Conservation (phyloP, 768 basidiomycete species). For the Mycena kentingensis region DNA sequence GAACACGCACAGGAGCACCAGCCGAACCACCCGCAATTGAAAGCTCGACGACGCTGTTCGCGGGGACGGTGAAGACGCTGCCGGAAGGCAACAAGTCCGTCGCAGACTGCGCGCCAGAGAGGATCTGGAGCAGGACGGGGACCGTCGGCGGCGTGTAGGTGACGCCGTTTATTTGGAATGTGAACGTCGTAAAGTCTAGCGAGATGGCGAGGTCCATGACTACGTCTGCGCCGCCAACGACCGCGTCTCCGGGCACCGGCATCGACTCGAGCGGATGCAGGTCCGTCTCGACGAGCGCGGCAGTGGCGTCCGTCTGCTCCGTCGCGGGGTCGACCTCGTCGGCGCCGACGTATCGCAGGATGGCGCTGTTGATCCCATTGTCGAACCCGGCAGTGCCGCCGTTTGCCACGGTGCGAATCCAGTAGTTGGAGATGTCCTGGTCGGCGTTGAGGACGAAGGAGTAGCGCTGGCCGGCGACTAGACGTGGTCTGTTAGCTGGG, state of each 20-base stretch:
- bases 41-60: slow-evolving; percentile 48
- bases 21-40: slow-evolving; percentile 38
- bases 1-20: too few species aligned
- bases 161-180: background rate
- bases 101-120: slow-evolving; percentile 44
- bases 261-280: slow-evolving; percentile 35
- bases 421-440: slow-evolving; percentile 47
- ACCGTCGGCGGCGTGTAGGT: slow-evolving; percentile 38
- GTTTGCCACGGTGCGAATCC: slow-evolving; percentile 28
- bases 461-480: slow-evolving; percentile 43
- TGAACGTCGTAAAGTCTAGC: background rate
- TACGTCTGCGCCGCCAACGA: slow-evolving; percentile 11
- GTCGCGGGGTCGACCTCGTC: slow-evolving; percentile 23
- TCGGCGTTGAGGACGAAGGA: slow-evolving; percentile 43
- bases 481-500: slow-evolving; percentile 41
- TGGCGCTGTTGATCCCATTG: slow-evolving; percentile 48
- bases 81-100: slow-evolving; percentile 42
- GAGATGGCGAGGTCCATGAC: slow-evolving; percentile 5
- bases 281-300: slow-evolving; percentile 38
- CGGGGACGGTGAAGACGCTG: slow-evolving; percentile 43
- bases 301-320: background rate
- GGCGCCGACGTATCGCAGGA: slow-evolving; percentile 53
- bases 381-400: slow-evolving; percentile 32
- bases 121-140: slow-evolving; percentile 52
- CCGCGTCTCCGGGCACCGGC: slow-evolving; percentile 33